A percentile compares a stretch with the other conserved stretches of the same genome.
phyloP scores from a whole-genome alignment of 345 rosid genomes.

The Schrenkiella parvula region DNA sequence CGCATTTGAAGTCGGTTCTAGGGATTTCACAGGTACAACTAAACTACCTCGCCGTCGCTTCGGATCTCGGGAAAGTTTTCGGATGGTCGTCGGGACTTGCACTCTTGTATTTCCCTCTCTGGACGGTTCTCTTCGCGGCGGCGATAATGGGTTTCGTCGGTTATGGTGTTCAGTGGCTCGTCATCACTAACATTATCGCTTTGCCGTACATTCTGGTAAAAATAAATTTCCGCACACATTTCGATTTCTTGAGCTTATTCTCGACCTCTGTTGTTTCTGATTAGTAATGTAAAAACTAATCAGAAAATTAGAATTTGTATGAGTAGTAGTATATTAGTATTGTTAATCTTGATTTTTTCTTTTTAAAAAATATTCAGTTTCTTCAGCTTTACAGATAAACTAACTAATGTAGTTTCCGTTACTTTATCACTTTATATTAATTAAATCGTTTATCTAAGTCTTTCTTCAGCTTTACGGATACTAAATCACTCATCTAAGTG shows the following conservation, averaged over 20 bases:
- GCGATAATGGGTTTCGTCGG: constrained; percentile 83
- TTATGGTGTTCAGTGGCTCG: constrained; percentile 87
- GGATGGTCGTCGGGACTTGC: constrained; percentile 98
- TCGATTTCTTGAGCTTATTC: background rate
- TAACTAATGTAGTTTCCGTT: background rate
- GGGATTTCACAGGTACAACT: constrained; percentile 89
- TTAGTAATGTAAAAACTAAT: background rate
- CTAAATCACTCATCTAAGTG: background rate
- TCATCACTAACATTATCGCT: constrained; percentile 50
- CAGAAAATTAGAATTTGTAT: background rate
- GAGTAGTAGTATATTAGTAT: background rate
- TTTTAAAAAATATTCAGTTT: background rate
- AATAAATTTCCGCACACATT: background rate
- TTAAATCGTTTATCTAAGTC: background rate
- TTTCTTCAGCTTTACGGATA: too few relatives aligned
- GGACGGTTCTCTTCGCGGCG: constrained; percentile 71
- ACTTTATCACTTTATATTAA: background rate
- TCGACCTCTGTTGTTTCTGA: background rate
- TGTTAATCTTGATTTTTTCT: background rate
- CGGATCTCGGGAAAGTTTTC: constrained; percentile 86
- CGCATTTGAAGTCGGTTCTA: constrained; percentile 62
- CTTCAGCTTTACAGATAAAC: background rate
- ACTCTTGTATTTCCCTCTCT: constrained; percentile 65
- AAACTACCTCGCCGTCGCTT: constrained; percentile 87
- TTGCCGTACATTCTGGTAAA: constrained; percentile 79